phyloP scores from a whole-genome alignment of 768 basidiomycete species.

The Terana coerulea region DNA sequence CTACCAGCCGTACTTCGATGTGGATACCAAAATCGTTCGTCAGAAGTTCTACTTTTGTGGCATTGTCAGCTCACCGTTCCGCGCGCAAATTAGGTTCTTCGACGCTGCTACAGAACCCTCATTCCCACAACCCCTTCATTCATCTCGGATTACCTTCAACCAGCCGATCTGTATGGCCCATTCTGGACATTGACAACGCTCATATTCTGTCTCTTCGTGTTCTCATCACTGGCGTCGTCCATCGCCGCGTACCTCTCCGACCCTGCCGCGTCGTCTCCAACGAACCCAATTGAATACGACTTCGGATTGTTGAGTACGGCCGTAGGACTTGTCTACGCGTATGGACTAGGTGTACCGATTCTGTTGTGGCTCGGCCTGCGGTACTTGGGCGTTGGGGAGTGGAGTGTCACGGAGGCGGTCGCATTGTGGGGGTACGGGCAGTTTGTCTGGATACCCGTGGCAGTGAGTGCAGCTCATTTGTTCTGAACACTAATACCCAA shows the following conservation, averaged over 20 bases:
- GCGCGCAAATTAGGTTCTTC: slow-evolving; percentile 46
- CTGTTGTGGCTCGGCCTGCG: slow-evolving; percentile 80
- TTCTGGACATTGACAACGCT: slow-evolving; percentile 98
- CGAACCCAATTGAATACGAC: slow-evolving; percentile 65
- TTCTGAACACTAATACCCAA: not conserved
- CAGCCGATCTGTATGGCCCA: slow-evolving; percentile 82
- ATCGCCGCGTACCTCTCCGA: slow-evolving; percentile 82
- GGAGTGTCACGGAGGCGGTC: slow-evolving; percentile 82
- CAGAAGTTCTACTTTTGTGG: not conserved
- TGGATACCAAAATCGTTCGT: slow-evolving; percentile 72
- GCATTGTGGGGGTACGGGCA: slow-evolving; percentile 79
- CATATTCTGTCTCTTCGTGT: slow-evolving; percentile 89
- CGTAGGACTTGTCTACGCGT: slow-evolving; percentile 80
- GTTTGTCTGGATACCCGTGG: slow-evolving; percentile 86
- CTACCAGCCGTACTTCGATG: slow-evolving; percentile 85
- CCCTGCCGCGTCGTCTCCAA: slow-evolving; percentile 29
- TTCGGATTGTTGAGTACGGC: slow-evolving; percentile 84
- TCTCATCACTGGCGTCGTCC: slow-evolving; percentile 86
- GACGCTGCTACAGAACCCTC: slow-evolving; percentile 73
- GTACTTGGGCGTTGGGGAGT: slow-evolving; percentile 86
- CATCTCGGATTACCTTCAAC: slow-evolving; percentile 57
- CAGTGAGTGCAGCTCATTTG: slow-evolving; percentile 43
- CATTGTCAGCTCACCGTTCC: slow-evolving; percentile 11
- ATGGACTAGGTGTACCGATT: slow-evolving; percentile 79
- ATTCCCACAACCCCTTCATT: slow-evolving; percentile 67